Evolutionary conservation across 1,284 basidiomycete genomes (phyloP).

Genomic region (Ceratobasidium sp.): DNA sequence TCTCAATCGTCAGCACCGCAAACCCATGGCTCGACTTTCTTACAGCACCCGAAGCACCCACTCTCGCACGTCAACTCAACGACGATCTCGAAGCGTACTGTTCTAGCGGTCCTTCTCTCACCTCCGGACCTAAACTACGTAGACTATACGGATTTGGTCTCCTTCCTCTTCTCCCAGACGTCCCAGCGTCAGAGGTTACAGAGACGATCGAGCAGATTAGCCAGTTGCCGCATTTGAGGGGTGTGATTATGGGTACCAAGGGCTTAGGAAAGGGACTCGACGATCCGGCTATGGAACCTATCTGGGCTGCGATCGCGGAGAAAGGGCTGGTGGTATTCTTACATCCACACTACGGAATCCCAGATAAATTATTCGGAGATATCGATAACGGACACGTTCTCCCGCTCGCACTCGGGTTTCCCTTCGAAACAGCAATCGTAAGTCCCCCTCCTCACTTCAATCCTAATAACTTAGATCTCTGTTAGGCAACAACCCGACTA

Average conservation of each 20-base stretch:
- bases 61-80: slow-evolving; percentile 77
- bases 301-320: slow-evolving; percentile 79
- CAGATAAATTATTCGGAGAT: slow-evolving; percentile 74
- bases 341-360: slow-evolving; percentile 86
- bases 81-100: slow-evolving; percentile 83
- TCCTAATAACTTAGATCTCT: slow-evolving; percentile 60
- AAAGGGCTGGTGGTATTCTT: slow-evolving; percentile 80
- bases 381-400: slow-evolving; percentile 86
- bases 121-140: slow-evolving; percentile 60
- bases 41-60: slow-evolving; percentile 72
- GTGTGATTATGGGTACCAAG: slow-evolving; percentile 83
- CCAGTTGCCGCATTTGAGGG: slow-evolving; percentile 75
- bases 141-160: slow-evolving; percentile 87
- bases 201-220: slow-evolving; percentile 74
- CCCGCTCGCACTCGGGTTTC: slow-evolving; percentile 86
- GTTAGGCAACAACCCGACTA: slow-evolving; percentile 79
- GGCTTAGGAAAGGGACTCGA: slow-evolving; percentile 85
- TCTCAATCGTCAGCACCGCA: slow-evolving; percentile 78
- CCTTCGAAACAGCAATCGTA: slow-evolving; percentile 88
- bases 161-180: slow-evolving; percentile 79
- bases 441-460: slow-evolving; percentile 61
- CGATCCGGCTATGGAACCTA: slow-evolving; percentile 78
- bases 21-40: slow-evolving; percentile 93
- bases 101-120: slow-evolving; percentile 65
- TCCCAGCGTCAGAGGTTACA: slow-evolving; percentile 69